Conservation (phyloP, 441 rosid species). For the Melastoma candidum region DNA sequence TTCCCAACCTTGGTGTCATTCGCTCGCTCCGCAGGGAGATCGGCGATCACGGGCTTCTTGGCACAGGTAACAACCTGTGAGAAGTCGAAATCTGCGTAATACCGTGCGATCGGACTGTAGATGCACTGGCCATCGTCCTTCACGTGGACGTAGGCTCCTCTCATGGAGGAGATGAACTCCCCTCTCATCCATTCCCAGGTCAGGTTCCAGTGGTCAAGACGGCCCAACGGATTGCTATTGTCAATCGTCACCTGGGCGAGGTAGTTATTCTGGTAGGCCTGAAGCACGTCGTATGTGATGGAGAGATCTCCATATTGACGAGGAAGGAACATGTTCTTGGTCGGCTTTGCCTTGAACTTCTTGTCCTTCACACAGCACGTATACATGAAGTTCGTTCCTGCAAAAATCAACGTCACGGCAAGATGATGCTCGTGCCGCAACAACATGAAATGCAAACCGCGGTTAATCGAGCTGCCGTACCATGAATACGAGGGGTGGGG, state of each 20-base stretch:
- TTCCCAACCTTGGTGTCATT: slow-evolving; percentile 51
- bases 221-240: slow-evolving; percentile 55
- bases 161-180: slow-evolving; percentile 62
- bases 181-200: slow-evolving; percentile 93
- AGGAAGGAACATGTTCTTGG: slow-evolving; percentile 36
- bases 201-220: slow-evolving; percentile 82
- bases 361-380: slow-evolving; percentile 65
- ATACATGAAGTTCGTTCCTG: slow-evolving; percentile 39
- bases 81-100: slow-evolving; percentile 55
- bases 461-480: slow-evolving; percentile 15
- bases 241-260: slow-evolving; percentile 78
- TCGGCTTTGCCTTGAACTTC: slow-evolving; percentile 38
- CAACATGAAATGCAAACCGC: not conserved
- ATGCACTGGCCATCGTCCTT: slow-evolving; percentile 38
- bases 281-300: slow-evolving; percentile 52
- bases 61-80: slow-evolving; percentile 55
- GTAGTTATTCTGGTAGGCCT: slow-evolving; percentile 57
- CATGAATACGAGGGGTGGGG: slow-evolving; percentile 26
- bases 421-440: not conserved
- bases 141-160: slow-evolving; percentile 58
- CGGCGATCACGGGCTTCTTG: slow-evolving; percentile 51
- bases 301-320: slow-evolving; percentile 50
- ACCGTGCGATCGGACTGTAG: slow-evolving; percentile 49
- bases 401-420: too few relatives aligned
- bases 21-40: slow-evolving; percentile 39